These are phyloP conservation scores for Moricandia arvensis DNA, from an alignment of 345 rosid genomes.

Conservation along the genomic window DNA sequence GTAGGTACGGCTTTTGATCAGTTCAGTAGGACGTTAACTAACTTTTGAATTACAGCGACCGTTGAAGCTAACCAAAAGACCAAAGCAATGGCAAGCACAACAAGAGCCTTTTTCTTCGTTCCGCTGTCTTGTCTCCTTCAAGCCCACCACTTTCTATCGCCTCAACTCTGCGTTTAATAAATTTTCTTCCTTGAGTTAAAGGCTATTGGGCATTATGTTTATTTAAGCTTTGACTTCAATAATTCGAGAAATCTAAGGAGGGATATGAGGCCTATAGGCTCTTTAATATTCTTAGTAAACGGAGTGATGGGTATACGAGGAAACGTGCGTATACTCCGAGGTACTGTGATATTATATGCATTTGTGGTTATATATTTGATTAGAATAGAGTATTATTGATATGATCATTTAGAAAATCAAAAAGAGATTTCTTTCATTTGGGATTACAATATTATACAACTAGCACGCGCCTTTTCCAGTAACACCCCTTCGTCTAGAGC, in stretches of 20 bases:
- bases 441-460: constrained; percentile 7
- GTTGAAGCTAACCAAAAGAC: constrained; percentile 26
- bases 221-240: constrained; percentile 17
- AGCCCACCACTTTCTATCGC: constrained; percentile 20
- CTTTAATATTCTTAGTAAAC: neutral
- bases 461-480: constrained; percentile 16
- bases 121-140: constrained; percentile 31
- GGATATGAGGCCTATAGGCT: neutral
- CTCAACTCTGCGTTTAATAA: neutral
- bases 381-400: neutral
- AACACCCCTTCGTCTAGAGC: constrained; percentile 24
- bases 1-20: constrained; percentile 27
- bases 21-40: constrained; percentile 2
- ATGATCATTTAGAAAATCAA: neutral
- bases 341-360: constrained; percentile 14
- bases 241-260: constrained; percentile 13
- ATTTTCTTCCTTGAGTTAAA: neutral
- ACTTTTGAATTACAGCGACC: constrained; percentile 1
- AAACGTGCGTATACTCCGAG: constrained; percentile 15
- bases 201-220: neutral
- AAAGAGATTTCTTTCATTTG: neutral
- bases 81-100: constrained; percentile 13
- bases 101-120: constrained; percentile 11
- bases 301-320: constrained; percentile 1
- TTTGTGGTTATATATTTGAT: neutral